Base-by-base conservation (phyloP, 352 stramenopile species). In the Pythium rhizo-oryzae region DNA sequence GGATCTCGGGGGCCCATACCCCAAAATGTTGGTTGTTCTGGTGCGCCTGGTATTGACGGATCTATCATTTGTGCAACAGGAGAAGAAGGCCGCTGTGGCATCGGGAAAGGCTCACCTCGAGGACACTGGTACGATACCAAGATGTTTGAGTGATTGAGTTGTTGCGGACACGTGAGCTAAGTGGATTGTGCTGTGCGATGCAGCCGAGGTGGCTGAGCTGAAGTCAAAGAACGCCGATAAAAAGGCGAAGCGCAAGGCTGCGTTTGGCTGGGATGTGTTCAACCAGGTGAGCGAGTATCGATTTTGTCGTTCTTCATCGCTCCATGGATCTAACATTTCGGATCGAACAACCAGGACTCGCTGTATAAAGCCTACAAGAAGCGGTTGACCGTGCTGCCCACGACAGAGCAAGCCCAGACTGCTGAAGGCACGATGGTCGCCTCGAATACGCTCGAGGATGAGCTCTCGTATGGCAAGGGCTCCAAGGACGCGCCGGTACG, bases 331-430 rank as follows among this genome's bases (percentile, higher is more conserved):
- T n/a, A n/a, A n/a, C n/a, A n/a, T n/a, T n/a, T n/a, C n/a, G n/a
- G n/a, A n/a, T n/a, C n/a, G n/a, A n/a, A n/a, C 8, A 43, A 49
- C 4, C 55, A 91, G 75, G 84, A 94, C 54, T 91, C 86, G 30
- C 69, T 94, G 19, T 94, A 90, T 67, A 92, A 92, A 62, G 84
- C 75, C 23, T 94, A 94, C 78, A 94, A 94, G 72, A 94, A 94
- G 66, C 84, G 86, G 9, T 58, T 94, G 59, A 74, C 77, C 37
- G 83, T 71, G 46, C 64, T 94, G 19, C 84, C 86, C 4, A 89
- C 80, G 4, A 62, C 75, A 30, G 59, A 62, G 18, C 56, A 65
- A 49, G 56, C 51, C 12, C 47, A 67, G 46, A 62, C 69, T 0
- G 41, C 49, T 2, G 28, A 63, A 33, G 63, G 61, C 16, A 59